A percentile compares a stretch with the other conserved stretches of the same genome.
Conservation (phyloP, 1,284 basidiomycete species). For the Inonotus obliquus region DNA sequence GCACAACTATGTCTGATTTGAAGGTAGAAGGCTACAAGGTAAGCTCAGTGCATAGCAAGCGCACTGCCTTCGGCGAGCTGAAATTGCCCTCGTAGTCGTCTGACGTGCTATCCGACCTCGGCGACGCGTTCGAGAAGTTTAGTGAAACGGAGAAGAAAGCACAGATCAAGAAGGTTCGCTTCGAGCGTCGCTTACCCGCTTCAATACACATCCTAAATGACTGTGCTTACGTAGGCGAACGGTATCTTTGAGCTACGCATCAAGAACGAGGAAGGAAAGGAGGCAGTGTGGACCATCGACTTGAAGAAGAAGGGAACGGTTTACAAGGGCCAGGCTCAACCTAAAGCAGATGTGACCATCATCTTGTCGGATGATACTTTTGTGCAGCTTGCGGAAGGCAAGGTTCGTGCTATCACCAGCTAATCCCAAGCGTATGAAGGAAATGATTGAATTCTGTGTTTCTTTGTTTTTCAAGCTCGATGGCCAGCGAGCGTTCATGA, state of each 20-base stretch:
- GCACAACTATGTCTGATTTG: constrained; percentile 46
- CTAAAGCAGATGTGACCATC: constrained; percentile 75
- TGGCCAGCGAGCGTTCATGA: constrained; percentile 94
- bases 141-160: constrained; percentile 71
- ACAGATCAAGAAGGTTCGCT: constrained; percentile 82
- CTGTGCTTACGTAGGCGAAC: constrained; percentile 58
- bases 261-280: constrained; percentile 73
- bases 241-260: constrained; percentile 89
- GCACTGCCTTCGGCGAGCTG: background rate
- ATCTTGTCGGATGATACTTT: constrained; percentile 72
- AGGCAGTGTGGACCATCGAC: constrained; percentile 91
- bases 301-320: constrained; percentile 86
- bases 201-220: background rate
- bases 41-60: constrained; percentile 7
- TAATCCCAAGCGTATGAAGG: background rate
- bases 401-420: constrained; percentile 38
- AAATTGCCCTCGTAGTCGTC: constrained; percentile 49
- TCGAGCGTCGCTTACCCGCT: background rate
- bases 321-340: constrained; percentile 72
- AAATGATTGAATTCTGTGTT: background rate
- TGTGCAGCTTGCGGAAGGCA: constrained; percentile 60
- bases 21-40: constrained; percentile 58
- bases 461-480: constrained; percentile 55
- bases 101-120: constrained; percentile 61
- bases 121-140: constrained; percentile 57